Evolutionary conservation across 768 basidiomycete genomes (phyloP).

Genomic region (Russula olivacea): DNA sequence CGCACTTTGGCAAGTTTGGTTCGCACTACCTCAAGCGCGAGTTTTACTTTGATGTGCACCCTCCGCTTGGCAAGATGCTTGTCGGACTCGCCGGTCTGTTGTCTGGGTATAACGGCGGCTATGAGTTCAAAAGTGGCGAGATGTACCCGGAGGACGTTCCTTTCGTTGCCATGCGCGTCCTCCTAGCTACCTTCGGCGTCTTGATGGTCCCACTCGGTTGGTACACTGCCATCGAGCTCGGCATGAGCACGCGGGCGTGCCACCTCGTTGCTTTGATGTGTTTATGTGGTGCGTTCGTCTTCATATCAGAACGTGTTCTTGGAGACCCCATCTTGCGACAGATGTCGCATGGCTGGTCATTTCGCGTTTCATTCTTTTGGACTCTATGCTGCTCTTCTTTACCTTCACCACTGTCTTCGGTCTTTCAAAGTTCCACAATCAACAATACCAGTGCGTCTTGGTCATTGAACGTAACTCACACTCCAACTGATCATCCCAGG

Average conservation of each 20-base stretch:
- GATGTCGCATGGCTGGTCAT: slow-evolving; percentile 97
- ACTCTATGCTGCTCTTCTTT: slow-evolving; percentile 99
- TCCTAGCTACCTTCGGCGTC: slow-evolving; percentile 91
- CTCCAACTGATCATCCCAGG: slow-evolving; percentile 37
- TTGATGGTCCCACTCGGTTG: slow-evolving; percentile 94
- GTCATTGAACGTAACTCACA: neutral
- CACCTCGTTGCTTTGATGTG: slow-evolving; percentile 95
- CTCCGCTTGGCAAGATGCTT: slow-evolving; percentile 97
- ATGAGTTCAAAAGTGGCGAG: slow-evolving; percentile 92
- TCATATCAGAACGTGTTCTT: neutral
- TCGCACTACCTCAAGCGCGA: slow-evolving; percentile 97
- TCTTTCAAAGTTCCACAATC: slow-evolving; percentile 94
- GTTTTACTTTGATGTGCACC: slow-evolving; percentile 99
- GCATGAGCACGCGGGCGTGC: slow-evolving; percentile 83
- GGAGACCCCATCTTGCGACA: slow-evolving; percentile 30
- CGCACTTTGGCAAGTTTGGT: slow-evolving; percentile 99
- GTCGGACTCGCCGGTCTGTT: slow-evolving; percentile 90
- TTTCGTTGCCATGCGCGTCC: slow-evolving; percentile 90
- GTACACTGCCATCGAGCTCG: slow-evolving; percentile 93
- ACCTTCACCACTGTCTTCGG: slow-evolving; percentile 96
- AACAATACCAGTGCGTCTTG: slow-evolving; percentile 77
- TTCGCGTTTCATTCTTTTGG: slow-evolving; percentile 93
- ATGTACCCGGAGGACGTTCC: slow-evolving; percentile 80
- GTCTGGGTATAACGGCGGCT: slow-evolving; percentile 85
- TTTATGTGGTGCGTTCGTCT: slow-evolving; percentile 58